Percentiles rank a stretch among this genome's conserved stretches.
phyloP scores from a whole-genome alignment of 1,284 basidiomycete species.

The Sanghuangporus weigelae region DNA sequence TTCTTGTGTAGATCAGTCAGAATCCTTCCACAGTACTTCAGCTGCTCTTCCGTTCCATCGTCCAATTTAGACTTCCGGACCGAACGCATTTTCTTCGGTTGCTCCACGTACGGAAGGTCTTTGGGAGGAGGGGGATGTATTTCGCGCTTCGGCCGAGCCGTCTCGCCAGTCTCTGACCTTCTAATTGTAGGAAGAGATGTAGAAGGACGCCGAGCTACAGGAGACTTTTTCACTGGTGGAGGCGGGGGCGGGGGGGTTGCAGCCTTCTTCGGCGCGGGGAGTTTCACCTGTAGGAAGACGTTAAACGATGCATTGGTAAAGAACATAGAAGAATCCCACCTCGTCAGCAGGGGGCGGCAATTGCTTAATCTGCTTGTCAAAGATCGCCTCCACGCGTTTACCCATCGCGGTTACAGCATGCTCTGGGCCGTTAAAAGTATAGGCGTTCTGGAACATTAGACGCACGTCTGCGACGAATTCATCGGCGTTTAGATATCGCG shows the following conservation, averaged over 20 bases:
- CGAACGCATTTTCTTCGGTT: constrained; percentile 63
- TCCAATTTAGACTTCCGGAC: constrained; percentile 53
- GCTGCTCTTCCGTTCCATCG: constrained; percentile 75
- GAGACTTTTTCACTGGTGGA: constrained; percentile 41
- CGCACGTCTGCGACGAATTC: constrained; percentile 83
- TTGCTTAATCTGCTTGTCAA: constrained; percentile 86
- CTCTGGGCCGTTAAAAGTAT: constrained; percentile 90
- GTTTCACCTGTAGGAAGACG: constrained; percentile 37
- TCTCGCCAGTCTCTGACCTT: constrained; percentile 51
- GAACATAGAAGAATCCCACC: constrained; percentile 33
- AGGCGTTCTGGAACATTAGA: constrained; percentile 84
- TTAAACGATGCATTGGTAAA: background rate
- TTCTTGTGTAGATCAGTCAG: constrained; percentile 78
- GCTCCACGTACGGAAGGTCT: constrained; percentile 82
- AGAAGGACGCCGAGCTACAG: constrained; percentile 57
- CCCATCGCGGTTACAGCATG: constrained; percentile 80
- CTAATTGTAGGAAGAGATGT: constrained; percentile 76
- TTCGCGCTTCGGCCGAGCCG: constrained; percentile 90
- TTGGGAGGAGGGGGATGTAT: constrained; percentile 94
- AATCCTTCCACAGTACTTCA: constrained; percentile 78
- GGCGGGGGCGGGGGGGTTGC: constrained; percentile 33
- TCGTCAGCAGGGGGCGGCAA: constrained; percentile 67
- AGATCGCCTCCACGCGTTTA: constrained; percentile 76
- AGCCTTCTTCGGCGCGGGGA: constrained; percentile 28
- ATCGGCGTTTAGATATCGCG: constrained; percentile 68